Base-by-base conservation (phyloP, 345 rosid species). In the Salix exigua region DNA sequence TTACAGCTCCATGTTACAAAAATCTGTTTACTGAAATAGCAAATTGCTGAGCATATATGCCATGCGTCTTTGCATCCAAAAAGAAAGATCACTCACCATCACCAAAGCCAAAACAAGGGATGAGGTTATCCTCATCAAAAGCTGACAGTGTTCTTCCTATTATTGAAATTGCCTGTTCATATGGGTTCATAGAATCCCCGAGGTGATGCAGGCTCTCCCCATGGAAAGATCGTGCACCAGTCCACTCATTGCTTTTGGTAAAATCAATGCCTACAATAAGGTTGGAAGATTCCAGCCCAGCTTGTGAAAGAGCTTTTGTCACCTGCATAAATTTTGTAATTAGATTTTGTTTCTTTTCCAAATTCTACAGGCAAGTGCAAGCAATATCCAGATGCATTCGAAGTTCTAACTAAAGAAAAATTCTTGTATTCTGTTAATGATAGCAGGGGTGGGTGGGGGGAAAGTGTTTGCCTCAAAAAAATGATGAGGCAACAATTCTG, bases 161-260 rank as follows among this genome's bases (percentile, higher is more conserved):
- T 33, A 79, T 73, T 4, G 82, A 79, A 42, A 79, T 79, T 42
- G 83, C 82, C 33, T 75, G 79, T 70, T 80, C 82, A 66, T 80
- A 80, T 16, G 82, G 82, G 66, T 80, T 80, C 4, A 44, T 38
- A 40, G 3, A 18, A 53, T 75, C 75, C 28, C 75, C 72, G 18
- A 80, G 68, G 46, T 80, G 76, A 75, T 80, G 82, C 67, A 80
- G 58, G 35, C 82, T 75, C 70, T 55, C 38, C 17, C 75, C 17
- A 1, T 66, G 31, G 70, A 75, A 80, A 16, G 79, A 80, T 67
- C 76, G 68, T 1, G 63, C 42, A 23, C 82, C 75, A 25, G 78
- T 79, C 82, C 82, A 79, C 63, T 79, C 82, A 50, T 79, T 79
- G 78, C 82, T 79, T 64, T 79, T 79, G 8, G 82, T 79, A 42